Percentiles rank a stretch among this genome's conserved stretches.
phyloP scores from a whole-genome alignment of 768 basidiomycete genomes.

The Rhizopogon roseolus region DNA sequence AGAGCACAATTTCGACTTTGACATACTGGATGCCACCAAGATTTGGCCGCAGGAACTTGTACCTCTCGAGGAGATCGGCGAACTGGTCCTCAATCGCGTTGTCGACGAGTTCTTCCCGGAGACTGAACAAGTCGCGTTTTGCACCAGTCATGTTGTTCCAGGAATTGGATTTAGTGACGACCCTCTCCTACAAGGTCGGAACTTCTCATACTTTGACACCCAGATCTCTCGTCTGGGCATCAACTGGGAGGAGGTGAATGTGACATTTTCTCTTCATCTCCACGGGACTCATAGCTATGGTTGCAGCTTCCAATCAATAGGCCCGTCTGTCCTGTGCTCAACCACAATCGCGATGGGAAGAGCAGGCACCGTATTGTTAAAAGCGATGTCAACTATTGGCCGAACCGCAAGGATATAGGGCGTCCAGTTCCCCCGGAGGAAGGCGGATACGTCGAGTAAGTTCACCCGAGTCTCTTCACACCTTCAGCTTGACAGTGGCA shows the following conservation, averaged over 20 bases:
- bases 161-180: conserved; percentile 73
- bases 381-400: conserved; percentile 72
- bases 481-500: conserved; percentile 12
- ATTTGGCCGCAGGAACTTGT: conserved; percentile 80
- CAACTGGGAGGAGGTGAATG: conserved; percentile 65
- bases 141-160: conserved; percentile 57
- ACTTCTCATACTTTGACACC: conserved; percentile 86
- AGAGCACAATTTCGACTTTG: conserved; percentile 83
- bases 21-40: conserved; percentile 85
- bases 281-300: not conserved
- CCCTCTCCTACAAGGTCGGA: conserved; percentile 77
- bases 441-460: conserved; percentile 59
- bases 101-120: conserved; percentile 83
- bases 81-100: conserved; percentile 57
- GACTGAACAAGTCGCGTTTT: conserved; percentile 87
- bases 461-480: not conserved
- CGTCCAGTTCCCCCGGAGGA: conserved; percentile 41
- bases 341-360: conserved; percentile 61
- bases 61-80: conserved; percentile 73
- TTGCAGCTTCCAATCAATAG: conserved; percentile 75
- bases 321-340: conserved; percentile 71
- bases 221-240: conserved; percentile 76
- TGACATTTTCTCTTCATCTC: not conserved
- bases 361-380: conserved; percentile 53
- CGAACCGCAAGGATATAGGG: conserved; percentile 59